These are phyloP conservation scores for Aspergillus sp. DNA, from an alignment of 2,329 filamentous ascomycete genomes.

Conservation along the genomic window DNA sequence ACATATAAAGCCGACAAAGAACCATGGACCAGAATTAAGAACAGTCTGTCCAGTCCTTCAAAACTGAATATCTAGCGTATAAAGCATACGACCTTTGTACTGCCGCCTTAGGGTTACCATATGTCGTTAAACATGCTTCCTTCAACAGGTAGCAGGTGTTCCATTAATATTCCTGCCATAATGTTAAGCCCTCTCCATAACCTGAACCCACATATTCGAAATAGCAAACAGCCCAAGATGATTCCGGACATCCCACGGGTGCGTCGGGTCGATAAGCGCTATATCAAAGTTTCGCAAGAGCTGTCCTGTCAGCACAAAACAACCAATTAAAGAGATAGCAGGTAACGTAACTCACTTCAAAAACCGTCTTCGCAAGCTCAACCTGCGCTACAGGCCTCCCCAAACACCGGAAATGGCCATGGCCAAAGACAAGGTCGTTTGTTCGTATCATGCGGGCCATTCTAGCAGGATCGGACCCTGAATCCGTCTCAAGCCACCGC, in stretches of 20 bases:
- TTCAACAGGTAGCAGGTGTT: too few species aligned
- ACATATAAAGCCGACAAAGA: too few species aligned
- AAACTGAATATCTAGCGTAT: too few species aligned
- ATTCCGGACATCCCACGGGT: neutral
- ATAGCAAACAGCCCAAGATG: neutral
- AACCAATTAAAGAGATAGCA: too few species aligned
- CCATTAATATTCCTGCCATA: too few species aligned
- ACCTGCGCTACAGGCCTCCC: neutral
- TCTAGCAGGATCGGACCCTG: neutral
- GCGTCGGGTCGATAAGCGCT: neutral
- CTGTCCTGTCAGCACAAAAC: neutral
- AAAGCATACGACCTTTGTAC: too few species aligned
- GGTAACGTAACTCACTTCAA: neutral
- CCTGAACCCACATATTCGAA: neutral
- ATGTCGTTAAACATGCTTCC: too few species aligned
- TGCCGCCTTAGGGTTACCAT: too few species aligned
- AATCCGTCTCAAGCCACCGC: neutral
- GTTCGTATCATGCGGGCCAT: neutral
- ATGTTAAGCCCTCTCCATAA: neutral
- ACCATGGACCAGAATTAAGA: too few species aligned
- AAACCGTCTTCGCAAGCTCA: neutral
- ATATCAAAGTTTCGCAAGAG: neutral
- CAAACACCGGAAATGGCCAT: neutral
- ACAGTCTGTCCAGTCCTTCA: too few species aligned
- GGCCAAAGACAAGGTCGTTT: neutral